Evolutionary conservation across 306 rosid genomes (phyloP).

Genomic region (Vicia villosa): DNA sequence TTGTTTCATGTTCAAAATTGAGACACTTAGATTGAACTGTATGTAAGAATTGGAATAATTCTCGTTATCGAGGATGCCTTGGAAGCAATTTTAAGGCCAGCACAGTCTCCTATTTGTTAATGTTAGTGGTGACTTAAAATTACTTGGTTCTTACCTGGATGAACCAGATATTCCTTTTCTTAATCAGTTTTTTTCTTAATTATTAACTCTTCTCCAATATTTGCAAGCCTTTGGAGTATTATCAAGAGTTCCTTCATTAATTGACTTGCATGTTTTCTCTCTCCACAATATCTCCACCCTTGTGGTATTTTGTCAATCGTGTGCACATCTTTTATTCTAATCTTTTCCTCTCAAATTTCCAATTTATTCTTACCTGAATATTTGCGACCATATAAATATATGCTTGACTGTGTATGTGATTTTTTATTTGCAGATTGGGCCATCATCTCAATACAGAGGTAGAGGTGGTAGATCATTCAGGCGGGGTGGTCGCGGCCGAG

Average conservation of each 20-base stretch:
- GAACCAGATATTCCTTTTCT: slow-evolving; percentile 34
- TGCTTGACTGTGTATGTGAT: slow-evolving; percentile 48
- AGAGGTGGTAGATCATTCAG: slow-evolving; percentile 72
- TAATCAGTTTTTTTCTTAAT: slow-evolving; percentile 25
- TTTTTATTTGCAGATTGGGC: slow-evolving; percentile 63
- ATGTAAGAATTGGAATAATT: slow-evolving; percentile 21
- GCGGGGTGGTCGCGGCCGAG: slow-evolving; percentile 61
- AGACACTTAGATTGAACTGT: background rate
- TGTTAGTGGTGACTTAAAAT: slow-evolving; percentile 16
- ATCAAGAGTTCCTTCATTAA: slow-evolving; percentile 11
- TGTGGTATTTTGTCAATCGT: slow-evolving; percentile 27
- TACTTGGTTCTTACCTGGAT: slow-evolving; percentile 4
- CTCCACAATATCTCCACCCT: too few relatives aligned
- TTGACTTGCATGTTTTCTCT: slow-evolving; percentile 12
- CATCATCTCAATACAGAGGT: slow-evolving; percentile 65
- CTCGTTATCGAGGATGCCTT: slow-evolving; percentile 29
- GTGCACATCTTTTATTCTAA: slow-evolving; percentile 2
- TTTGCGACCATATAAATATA: slow-evolving; percentile 35
- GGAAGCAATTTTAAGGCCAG: slow-evolving; percentile 35
- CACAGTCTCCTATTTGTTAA: background rate
- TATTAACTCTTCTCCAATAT: slow-evolving; percentile 8
- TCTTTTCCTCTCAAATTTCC: slow-evolving; percentile 16
- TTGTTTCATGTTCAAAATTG: slow-evolving; percentile 12
- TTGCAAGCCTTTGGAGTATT: slow-evolving; percentile 13
- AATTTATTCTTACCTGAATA: slow-evolving; percentile 26